Evolutionary conservation across 2,329 filamentous ascomycete genomes (phyloP), one percentile per base, ranked within the genome.

Genomic region (Chaetomium strumarium): DNA sequence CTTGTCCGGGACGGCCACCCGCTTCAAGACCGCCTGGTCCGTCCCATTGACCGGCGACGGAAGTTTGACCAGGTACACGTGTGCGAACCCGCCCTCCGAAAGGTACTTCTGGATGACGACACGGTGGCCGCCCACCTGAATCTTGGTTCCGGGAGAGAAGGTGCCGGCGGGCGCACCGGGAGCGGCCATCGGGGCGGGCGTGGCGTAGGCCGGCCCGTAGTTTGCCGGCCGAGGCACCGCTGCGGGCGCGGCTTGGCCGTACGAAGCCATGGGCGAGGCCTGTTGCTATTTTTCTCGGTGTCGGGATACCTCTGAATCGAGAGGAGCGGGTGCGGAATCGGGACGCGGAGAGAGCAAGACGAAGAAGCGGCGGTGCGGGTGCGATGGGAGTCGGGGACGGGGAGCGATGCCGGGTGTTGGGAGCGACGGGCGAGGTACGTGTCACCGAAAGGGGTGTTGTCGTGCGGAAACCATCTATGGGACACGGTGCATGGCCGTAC

Each of bases 31-130:
- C 12, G 89, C 90, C 63, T 83, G 76, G 62, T 95, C 87, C 59
- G 86, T 85, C 57, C 88, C 87, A 68, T 88, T 82, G 65, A 91
- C 75, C 52, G 88, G 79, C 61, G 85, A 80, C 33, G 90, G 84
- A 55, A 97, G 76, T 68, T 88, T 90, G 67, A 97, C 93, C 46
- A 97, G 85, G 72, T 99, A 99, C 65, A 99, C 93, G 71, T 99
- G 93, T 63, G 93, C 93, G 67, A 99, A 99, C 38, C 93, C 93
- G 61, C 93, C 93, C 73, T 99, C 93, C 58, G 93, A 97, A 45
- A 99, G 85, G 72, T 99, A 99, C 70, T 92, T 93, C 67, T 96
- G 90, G 62, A 99, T 95, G 47, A 95, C 81, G 55, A 97, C 91
- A 59, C 90, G 85, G 70, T 99, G 93, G 67, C 80, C 83, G 67